These are phyloP conservation scores for Malus sylvestris DNA, from an alignment of 306 rosid species.

Conservation along the genomic window DNA sequence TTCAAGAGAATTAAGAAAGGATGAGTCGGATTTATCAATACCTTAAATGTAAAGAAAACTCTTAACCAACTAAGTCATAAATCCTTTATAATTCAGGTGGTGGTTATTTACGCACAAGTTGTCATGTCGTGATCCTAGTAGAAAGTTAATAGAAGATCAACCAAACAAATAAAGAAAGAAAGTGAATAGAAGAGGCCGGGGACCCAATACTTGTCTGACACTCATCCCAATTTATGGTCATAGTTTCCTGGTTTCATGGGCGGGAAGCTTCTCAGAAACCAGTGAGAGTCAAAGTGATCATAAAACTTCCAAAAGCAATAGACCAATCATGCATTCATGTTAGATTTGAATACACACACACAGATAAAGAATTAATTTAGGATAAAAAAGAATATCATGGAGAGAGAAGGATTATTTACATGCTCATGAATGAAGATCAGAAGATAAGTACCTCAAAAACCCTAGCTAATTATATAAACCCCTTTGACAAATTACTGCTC, in stretches of 20 bases:
- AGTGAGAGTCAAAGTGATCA: background rate
- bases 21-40: too few relatives aligned
- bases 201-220: background rate
- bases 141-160: background rate
- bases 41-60: too few relatives aligned
- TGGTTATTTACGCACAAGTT: too few relatives aligned
- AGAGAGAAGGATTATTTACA: background rate
- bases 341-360: background rate
- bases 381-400: background rate
- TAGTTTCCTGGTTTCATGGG: background rate
- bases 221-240: background rate
- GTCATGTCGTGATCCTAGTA: background rate
- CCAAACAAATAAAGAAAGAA: background rate
- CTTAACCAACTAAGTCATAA: too few relatives aligned
- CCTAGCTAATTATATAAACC: background rate
- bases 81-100: too few relatives aligned
- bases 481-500: conserved; percentile 1
- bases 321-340: background rate
- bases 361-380: background rate
- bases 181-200: background rate
- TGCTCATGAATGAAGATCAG: background rate
- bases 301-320: background rate
- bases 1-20: too few relatives aligned
- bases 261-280: background rate
- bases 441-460: background rate